Base-by-base conservation (phyloP, 305 asterid species). In the Plantago coronopus region DNA sequence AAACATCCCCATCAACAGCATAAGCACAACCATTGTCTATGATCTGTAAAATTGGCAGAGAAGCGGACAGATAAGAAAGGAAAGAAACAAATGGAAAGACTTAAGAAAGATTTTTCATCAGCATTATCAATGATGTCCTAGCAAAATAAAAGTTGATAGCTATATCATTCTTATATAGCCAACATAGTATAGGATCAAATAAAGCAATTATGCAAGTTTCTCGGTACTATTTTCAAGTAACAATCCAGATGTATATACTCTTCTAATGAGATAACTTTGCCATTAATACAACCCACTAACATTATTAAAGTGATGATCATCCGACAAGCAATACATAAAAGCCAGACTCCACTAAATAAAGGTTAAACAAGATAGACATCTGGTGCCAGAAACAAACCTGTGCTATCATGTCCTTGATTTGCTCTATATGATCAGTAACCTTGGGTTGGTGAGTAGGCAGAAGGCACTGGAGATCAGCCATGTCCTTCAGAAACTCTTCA, bases 401-500 rank as follows among this genome's bases (percentile, higher is more conserved):
- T 17, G 71, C 71, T 51, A 83, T 78, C 85, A 81, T 76, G 23
- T 78, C 81, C 79, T 81, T 86, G 63, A 91, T 91, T 57, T 93
- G 88, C 54, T 85, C 94, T 76, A 93, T 87, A 63, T 93, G 96
- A 55, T 89, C 97, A 55, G 94, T 86, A 63, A 89, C 97, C 42
- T 88, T 85, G 34, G 97, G 97, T 77, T 93, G 91, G 79, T 85
- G 80, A 16, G 99, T 89, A 45, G 99, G 99, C 64, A 59, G 73
- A 65, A 81, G 91, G 84, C 97, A 89, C 61, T 87, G 96, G 62
- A 93, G 94, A 85, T 82, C 96, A 68, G 67, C 78, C 98, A 93
- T 87, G 67, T 93, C 99, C 5, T 20, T 71, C 40, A 84, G 87
- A 71, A 79, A 89, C 78, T 93, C 98, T 43, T 84, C 46, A 74